These are phyloP conservation scores for Trypethelium eluteriae DNA, from an alignment of 495 filamentous ascomycete genomes.

Conservation along the genomic window DNA sequence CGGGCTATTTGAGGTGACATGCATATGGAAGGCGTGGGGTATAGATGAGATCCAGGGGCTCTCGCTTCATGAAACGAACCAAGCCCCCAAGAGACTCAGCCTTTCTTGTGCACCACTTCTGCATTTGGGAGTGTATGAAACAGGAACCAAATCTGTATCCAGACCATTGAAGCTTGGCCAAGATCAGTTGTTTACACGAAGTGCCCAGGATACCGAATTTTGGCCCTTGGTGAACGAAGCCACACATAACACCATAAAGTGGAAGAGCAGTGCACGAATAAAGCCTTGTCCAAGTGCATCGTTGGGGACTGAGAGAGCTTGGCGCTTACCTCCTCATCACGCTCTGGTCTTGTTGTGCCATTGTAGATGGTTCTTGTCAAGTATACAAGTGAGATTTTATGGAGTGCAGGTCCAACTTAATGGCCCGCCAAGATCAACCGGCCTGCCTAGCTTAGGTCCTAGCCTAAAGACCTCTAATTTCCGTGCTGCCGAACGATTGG, in stretches of 20 bases:
- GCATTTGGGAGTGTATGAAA: background rate
- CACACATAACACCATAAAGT: background rate
- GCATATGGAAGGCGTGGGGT: background rate
- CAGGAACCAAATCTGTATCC: background rate
- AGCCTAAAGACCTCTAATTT: background rate
- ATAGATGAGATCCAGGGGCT: conserved; percentile 5
- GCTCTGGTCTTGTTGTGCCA: conserved; percentile 35
- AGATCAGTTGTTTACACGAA: too few relatives aligned
- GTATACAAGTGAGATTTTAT: background rate
- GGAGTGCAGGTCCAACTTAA: background rate
- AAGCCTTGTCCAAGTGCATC: background rate
- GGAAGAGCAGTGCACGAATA: too few relatives aligned
- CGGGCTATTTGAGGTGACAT: conserved; percentile 3
- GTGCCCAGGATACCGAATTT: too few relatives aligned
- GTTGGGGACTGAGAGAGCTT: background rate
- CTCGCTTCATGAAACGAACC: conserved; percentile 9
- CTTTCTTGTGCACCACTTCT: background rate
- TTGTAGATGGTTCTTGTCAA: conserved; percentile 15
- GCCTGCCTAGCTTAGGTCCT: background rate
- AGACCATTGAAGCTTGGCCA: too few relatives aligned
- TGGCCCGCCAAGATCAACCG: background rate
- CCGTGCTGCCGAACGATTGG: background rate
- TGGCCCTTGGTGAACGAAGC: too few relatives aligned
- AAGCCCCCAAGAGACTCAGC: background rate
- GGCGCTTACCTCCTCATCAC: conserved; percentile 36